Percentiles rank a stretch among this genome's conserved stretches.
Conservation (phyloP, 208 protist genomes). For the Acanthamoeba quina region DNA sequence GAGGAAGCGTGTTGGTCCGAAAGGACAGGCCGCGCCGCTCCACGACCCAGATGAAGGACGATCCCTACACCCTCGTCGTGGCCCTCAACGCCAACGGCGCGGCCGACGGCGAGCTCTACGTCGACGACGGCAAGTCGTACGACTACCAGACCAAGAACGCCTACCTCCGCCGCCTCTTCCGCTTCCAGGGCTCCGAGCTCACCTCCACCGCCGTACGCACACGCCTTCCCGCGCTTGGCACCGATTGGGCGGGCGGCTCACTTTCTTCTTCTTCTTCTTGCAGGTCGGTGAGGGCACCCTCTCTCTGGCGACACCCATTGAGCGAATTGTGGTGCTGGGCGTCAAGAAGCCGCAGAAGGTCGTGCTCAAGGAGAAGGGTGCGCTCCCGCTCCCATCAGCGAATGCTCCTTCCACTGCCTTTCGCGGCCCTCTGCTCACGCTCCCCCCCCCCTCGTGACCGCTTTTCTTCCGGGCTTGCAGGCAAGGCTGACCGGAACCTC, state of each 20-base stretch:
- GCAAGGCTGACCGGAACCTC: background rate
- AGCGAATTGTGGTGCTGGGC: constrained; percentile 78
- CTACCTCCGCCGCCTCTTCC: constrained; percentile 72
- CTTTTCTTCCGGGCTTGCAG: background rate
- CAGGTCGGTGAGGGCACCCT: background rate
- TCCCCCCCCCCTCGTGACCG: too few relatives aligned
- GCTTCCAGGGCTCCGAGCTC: constrained; percentile 83
- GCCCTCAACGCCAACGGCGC: constrained; percentile 83
- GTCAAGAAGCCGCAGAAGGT: background rate
- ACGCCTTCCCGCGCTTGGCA: too few relatives aligned
- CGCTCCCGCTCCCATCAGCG: too few relatives aligned
- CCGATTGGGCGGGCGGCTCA: too few relatives aligned
- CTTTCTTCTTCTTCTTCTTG: background rate
- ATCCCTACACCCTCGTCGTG: constrained; percentile 96
- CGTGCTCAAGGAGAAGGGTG: constrained; percentile 8
- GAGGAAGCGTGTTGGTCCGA: constrained; percentile 94
- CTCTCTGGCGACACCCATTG: constrained; percentile 5
- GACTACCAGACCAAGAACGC: constrained; percentile 79
- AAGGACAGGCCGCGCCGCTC: constrained; percentile 94
- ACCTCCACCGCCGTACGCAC: background rate
- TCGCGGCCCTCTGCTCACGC: too few relatives aligned
- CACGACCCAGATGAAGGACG: constrained; percentile 89
- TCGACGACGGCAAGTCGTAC: constrained; percentile 88
- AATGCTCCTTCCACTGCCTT: too few relatives aligned
- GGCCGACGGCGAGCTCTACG: constrained; percentile 86